These are phyloP conservation scores for Silene noctiflora DNA, from an alignment of 179 eudicot species.

Conservation along the genomic window DNA sequence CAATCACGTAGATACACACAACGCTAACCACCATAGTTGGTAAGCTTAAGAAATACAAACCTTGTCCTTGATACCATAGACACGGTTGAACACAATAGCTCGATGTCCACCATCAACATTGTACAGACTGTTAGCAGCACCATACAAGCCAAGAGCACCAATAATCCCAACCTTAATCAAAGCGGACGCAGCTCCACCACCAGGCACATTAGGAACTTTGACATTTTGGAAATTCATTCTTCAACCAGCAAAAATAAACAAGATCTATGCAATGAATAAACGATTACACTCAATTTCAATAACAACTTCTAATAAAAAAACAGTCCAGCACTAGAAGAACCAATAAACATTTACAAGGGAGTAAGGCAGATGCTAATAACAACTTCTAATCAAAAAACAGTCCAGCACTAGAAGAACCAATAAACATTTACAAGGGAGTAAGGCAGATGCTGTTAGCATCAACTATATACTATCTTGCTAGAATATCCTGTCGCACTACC, in stretches of 20 bases:
- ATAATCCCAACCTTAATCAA: constrained; percentile 56
- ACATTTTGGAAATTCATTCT: constrained; percentile 70
- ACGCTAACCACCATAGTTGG: neutral
- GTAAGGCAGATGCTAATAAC: neutral
- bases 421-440: neutral
- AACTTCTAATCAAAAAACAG: neutral
- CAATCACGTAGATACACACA: constrained; percentile 1
- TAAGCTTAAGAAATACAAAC: constrained; percentile 16
- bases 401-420: neutral
- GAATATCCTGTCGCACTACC: neutral
- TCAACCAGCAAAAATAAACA: constrained; percentile 12
- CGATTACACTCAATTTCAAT: neutral
- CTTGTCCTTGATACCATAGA: constrained; percentile 43
- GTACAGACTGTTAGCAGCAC: constrained; percentile 64
- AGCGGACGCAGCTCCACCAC: constrained; percentile 64
- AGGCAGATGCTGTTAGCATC: neutral
- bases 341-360: neutral
- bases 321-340: neutral
- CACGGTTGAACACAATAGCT: constrained; percentile 65
- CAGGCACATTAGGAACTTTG: constrained; percentile 83
- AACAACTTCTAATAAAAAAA: neutral
- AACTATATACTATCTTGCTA: neutral
- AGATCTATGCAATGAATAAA: constrained; percentile 1
- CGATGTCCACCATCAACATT: constrained; percentile 95
- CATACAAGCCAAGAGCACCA: constrained; percentile 63